These are phyloP conservation scores for Coffea canephora DNA, from an alignment of 257 asterid genomes.

Conservation along the genomic window DNA sequence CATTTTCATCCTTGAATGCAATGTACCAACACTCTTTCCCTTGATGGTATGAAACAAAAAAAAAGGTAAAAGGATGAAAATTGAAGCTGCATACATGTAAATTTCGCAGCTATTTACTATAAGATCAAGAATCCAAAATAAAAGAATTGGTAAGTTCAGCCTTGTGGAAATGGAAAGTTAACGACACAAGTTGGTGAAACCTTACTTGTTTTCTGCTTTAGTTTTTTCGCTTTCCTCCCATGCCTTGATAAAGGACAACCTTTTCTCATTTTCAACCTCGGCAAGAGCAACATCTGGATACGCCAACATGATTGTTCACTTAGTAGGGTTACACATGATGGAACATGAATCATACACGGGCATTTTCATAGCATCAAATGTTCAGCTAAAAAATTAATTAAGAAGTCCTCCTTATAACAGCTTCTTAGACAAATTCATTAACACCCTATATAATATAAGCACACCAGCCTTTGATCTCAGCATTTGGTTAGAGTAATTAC, in stretches of 20 bases:
- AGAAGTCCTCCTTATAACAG: background rate
- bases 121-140: background rate
- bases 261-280: slow-evolving; percentile 62
- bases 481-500: no score
- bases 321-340: background rate
- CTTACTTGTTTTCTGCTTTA: slow-evolving; percentile 79
- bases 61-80: background rate
- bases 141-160: background rate
- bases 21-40: background rate
- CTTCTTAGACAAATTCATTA: background rate
- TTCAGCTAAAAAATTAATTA: background rate
- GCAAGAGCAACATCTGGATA: slow-evolving; percentile 72
- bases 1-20: background rate
- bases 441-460: background rate
- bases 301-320: slow-evolving; percentile 6
- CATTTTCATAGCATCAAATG: background rate
- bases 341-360: background rate
- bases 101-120: background rate
- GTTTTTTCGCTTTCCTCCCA: slow-evolving; percentile 82
- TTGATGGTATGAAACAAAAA: background rate
- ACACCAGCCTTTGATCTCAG: no score
- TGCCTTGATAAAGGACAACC: slow-evolving; percentile 60
- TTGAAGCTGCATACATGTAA: background rate
- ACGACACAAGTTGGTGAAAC: background rate
- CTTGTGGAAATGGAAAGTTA: background rate